phyloP scores from a whole-genome alignment of 257 asterid genomes.

The Solanum ossicruentum region DNA sequence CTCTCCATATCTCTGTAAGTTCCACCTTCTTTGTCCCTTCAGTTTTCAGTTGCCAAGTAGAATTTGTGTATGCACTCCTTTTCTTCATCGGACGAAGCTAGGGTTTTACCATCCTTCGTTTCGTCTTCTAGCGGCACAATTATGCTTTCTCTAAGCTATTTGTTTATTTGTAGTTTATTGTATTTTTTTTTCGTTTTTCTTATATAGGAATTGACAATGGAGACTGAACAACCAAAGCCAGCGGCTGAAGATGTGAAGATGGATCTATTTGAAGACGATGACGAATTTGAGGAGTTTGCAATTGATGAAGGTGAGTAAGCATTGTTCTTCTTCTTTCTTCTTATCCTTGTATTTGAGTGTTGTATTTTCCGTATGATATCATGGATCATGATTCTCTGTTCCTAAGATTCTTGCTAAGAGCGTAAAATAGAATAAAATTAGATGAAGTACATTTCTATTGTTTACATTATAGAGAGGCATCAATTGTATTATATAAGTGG shows the following conservation, averaged over 20 bases:
- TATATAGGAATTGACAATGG: conserved; percentile 17
- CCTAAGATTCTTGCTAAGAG: neutral
- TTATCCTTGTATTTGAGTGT: neutral
- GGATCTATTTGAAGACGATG: conserved; percentile 80
- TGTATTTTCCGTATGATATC: neutral
- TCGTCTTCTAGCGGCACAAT: neutral
- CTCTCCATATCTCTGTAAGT: neutral
- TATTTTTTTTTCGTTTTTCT: neutral
- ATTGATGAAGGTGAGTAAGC: conserved; percentile 41
- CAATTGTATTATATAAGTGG: neutral
- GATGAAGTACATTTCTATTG: neutral
- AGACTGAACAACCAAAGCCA: conserved; percentile 59
- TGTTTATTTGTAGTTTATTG: neutral
- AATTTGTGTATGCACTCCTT: neutral
- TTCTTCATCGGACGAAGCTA: neutral
- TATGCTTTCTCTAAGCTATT: neutral
- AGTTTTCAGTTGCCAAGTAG: neutral
- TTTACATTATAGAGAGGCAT: neutral
- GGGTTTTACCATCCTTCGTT: neutral
- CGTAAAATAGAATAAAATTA: neutral
- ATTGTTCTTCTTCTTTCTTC: neutral
- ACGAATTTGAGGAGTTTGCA: conserved; percentile 81
- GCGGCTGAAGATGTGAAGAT: conserved; percentile 55
- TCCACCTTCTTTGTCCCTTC: neutral
- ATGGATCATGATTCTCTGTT: neutral